Base-by-base conservation (phyloP, 192 early-diverging fungal species). In the Globomyces pollinis-pini region DNA sequence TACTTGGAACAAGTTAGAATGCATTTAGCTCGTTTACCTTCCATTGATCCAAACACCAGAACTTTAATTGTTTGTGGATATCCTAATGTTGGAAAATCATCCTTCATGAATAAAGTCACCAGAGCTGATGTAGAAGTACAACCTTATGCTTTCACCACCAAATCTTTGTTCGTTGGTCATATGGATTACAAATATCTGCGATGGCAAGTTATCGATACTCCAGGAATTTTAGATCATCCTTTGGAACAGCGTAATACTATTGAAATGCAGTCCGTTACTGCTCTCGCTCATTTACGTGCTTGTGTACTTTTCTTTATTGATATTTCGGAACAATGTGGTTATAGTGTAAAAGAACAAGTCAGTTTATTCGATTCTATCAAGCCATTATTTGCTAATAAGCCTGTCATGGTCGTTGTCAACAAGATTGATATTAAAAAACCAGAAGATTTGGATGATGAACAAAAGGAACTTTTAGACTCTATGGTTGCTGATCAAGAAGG, bases 151-250 rank as follows among this genome's bases (percentile, higher is more conserved):
- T 99, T 99, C 78, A 99, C 97, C 21, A 99, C 97, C 59, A 99
- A 99, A 80, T 92, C 89, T 18, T 79, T 99, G 65, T 99, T 99
- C 76, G 97, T 99, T 28, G 97, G 97, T 31, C 97, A 99, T 67
- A 98, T 99, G 97, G 95, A 99, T 77, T 97, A 97, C 87, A 94
- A 91, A 74, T 95, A 99, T 73, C 78, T 96, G 73, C 78, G 95
- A 69, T 99, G 97, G 97, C 97, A 99, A 73, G 97, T 99, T n/a
- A 98, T 99, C 56, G 97, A 99, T 71, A 99, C 97, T 38, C 97
- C 97, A 31, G 97, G 97, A 53, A 97, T 99, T 69, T 81, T 99
- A 42, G 97, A 99, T 76, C 97, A 96, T 69, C 93, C 97, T 21
- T 81, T 99, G 50, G 97, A 99, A 77, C 85, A 99, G 66, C 84